These are phyloP conservation scores for Mucor saturninus DNA, from an alignment of 371 early-diverging fungal species.

Conservation along the genomic window DNA sequence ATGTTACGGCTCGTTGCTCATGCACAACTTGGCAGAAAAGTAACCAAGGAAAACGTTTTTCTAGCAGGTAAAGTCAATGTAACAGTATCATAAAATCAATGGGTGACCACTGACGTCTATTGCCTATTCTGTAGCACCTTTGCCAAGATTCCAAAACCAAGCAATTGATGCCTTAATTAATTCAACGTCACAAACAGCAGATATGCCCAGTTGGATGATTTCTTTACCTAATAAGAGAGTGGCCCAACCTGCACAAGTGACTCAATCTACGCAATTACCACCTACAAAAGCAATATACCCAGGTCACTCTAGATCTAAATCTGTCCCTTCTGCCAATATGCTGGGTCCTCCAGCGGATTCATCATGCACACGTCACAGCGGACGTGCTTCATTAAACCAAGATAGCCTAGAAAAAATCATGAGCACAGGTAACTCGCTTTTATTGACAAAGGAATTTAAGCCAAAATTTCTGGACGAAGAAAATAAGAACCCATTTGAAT, in stretches of 20 bases:
- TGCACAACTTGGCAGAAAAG: slow-evolving; percentile 43
- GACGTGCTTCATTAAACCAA: slow-evolving; percentile 10
- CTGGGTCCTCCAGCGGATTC: background rate
- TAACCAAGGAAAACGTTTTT: slow-evolving; percentile 37
- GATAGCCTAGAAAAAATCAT: slow-evolving; percentile 20
- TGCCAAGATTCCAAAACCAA: slow-evolving; percentile 42
- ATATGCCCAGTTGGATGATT: slow-evolving; percentile 11
- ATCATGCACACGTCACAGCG: slow-evolving; percentile 1
- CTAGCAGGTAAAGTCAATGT: slow-evolving; percentile 34
- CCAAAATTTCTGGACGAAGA: slow-evolving; percentile 27
- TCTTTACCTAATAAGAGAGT: background rate
- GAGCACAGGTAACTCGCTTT: slow-evolving; percentile 37
- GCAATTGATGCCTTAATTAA: slow-evolving; percentile 42
- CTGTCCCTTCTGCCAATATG: slow-evolving; percentile 16
- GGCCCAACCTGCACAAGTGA: background rate
- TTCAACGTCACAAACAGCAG: background rate
- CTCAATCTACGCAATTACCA: background rate
- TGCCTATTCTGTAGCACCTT: slow-evolving; percentile 27
- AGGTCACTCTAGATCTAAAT: slow-evolving; percentile 39
- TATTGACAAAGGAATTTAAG: slow-evolving; percentile 37
- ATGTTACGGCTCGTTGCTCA: slow-evolving; percentile 49
- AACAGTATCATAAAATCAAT: background rate
- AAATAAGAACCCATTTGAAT: slow-evolving; percentile 6
- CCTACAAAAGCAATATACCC: background rate
- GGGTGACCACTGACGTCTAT: background rate